phyloP scores from a whole-genome alignment of 2,329 filamentous ascomycete genomes.

The Fusarium sp. region DNA sequence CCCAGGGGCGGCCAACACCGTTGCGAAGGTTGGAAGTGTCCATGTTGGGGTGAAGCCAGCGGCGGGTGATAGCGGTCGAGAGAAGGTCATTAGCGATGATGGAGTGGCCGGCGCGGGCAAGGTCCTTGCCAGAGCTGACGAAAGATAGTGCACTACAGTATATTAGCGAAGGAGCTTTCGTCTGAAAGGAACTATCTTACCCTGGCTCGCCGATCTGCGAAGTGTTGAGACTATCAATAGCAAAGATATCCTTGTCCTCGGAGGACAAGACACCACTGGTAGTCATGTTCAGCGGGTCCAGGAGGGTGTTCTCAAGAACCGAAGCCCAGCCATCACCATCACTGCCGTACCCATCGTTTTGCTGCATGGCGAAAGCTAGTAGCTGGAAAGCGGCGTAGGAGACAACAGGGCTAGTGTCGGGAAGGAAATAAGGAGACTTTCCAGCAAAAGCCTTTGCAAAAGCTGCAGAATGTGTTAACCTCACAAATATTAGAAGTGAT shows the following conservation, averaged over 20 bases:
- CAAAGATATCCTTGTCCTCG: conserved; percentile 14
- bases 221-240: conserved; percentile 15
- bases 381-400: conserved; percentile 46
- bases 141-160: conserved; percentile 31
- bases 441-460: conserved; percentile 23
- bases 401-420: conserved; percentile 39
- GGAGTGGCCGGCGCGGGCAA: conserved; percentile 39
- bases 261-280: conserved; percentile 17
- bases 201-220: conserved; percentile 34
- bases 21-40: conserved; percentile 56
- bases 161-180: accelerated
- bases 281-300: conserved; percentile 31
- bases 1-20: conserved; percentile 54
- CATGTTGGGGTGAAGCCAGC: conserved; percentile 51
- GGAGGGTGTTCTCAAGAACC: background rate
- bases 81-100: conserved; percentile 45
- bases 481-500: accelerated
- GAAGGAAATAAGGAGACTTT: conserved; percentile 35
- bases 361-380: conserved; percentile 39
- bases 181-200: background rate
- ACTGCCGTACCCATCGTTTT: background rate
- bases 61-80: conserved; percentile 44
- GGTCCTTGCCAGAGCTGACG: conserved; percentile 39
- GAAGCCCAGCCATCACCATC: conserved; percentile 1
- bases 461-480: background rate